These are phyloP conservation scores for Boletus speciosus DNA, from an alignment of 768 basidiomycete species.

Conservation along the genomic window DNA sequence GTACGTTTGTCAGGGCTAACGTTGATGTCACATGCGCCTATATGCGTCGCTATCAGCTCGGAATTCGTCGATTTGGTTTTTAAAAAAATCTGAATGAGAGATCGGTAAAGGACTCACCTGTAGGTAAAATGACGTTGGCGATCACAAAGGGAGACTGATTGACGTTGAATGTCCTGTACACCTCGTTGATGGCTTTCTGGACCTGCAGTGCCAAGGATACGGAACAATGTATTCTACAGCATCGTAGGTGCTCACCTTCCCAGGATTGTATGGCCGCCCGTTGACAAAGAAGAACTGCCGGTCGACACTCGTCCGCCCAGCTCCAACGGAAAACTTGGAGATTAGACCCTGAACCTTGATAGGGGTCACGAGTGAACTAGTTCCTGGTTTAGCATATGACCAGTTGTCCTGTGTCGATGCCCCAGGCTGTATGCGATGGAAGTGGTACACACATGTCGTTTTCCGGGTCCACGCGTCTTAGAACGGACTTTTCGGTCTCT, in stretches of 20 bases:
- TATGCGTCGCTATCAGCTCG: background rate
- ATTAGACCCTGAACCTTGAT: conserved; percentile 74
- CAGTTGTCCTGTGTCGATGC: background rate
- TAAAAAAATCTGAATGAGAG: background rate
- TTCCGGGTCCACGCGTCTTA: conserved; percentile 18
- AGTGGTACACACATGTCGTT: conserved; percentile 20
- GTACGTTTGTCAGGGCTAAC: conserved; percentile 97
- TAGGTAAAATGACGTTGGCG: conserved; percentile 79
- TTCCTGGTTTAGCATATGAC: background rate
- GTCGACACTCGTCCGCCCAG: conserved; percentile 76
- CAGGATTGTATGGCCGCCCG: conserved; percentile 78
- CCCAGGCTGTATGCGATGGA: background rate
- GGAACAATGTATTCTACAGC: background rate
- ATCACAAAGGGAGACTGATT: conserved; percentile 78
- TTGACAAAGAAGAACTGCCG: conserved; percentile 94
- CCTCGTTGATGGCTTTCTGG: conserved; percentile 88
- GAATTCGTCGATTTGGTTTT: background rate
- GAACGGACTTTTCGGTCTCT: conserved; percentile 49
- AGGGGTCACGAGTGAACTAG: conserved; percentile 28
- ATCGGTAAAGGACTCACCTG: conserved; percentile 44
- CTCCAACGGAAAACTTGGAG: conserved; percentile 74
- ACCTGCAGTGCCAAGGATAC: conserved; percentile 43
- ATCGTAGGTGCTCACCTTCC: conserved; percentile 48
- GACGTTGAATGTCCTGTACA: conserved; percentile 79
- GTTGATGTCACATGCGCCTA: conserved; percentile 87